phyloP scores from a whole-genome alignment of 2,329 filamentous ascomycete species.

The Ascosphaera apis region DNA sequence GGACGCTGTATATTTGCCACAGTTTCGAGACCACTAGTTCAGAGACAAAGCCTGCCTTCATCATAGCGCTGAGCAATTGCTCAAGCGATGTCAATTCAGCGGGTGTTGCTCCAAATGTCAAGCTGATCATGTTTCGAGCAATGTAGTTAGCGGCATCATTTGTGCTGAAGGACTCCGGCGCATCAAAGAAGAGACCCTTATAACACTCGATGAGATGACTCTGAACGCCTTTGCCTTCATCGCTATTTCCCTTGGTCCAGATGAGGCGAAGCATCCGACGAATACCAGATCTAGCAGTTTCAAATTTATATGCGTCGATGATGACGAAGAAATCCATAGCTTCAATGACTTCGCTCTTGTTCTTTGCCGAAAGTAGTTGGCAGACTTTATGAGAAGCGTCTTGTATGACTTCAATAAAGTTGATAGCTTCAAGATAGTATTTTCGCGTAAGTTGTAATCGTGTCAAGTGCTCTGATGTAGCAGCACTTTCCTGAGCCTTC shows the following conservation, averaged over 20 bases:
- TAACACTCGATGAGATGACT: conserved; percentile 94
- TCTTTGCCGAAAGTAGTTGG: conserved; percentile 75
- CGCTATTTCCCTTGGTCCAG: conserved; percentile 98
- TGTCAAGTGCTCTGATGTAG: conserved; percentile 67
- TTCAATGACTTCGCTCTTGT: conserved; percentile 97
- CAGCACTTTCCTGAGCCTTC: conserved; percentile 68
- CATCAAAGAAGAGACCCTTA: conserved; percentile 85
- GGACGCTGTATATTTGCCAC: conserved; percentile 93
- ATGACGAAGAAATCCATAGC: conserved; percentile 97
- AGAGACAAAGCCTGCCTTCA: conserved; percentile 72
- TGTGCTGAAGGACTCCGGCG: conserved; percentile 62
- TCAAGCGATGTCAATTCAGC: conserved; percentile 90
- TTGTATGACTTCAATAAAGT: conserved; percentile 81
- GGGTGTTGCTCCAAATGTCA: conserved; percentile 86
- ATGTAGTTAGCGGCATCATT: conserved; percentile 93
- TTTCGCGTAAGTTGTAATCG: conserved; percentile 71
- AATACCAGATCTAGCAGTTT: conserved; percentile 80
- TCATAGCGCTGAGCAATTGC: conserved; percentile 90
- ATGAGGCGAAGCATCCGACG: conserved; percentile 89
- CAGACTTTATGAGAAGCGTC: conserved; percentile 58
- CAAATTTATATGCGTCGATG: conserved; percentile 85
- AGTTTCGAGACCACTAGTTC: conserved; percentile 74
- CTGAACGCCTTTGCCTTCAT: conserved; percentile 96
- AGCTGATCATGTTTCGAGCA: conserved; percentile 93
- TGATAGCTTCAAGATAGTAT: conserved; percentile 81